Base-by-base conservation (phyloP, 2,329 filamentous ascomycete species). In the Fusarium sp. region DNA sequence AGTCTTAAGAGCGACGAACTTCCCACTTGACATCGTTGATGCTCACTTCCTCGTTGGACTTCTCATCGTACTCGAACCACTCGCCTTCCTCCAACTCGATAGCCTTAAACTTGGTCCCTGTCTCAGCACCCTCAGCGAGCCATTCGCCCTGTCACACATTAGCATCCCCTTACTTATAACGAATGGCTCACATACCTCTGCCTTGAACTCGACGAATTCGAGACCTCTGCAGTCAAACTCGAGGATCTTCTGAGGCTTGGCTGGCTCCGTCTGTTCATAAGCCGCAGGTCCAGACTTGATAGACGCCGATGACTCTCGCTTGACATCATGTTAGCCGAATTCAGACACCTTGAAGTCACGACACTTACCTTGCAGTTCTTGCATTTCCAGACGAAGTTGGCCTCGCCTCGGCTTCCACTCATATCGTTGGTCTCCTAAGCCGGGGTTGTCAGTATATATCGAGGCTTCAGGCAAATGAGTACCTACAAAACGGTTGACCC, bases 351-450 rank as follows among this genome's bases (percentile, higher is more conserved):
- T 19, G 24, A 22, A 2, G 7, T 8, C 7, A 30, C 2, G 7
- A 6, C 11, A 13, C 14, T 30, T 71, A 96, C 94, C 88, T 96
- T 96, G 89, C 96, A 99, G 77, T 96, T 95, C 81, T 96, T 97
- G 86, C 96, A 99, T 79, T 90, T 94, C 95, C 96, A 99, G n/a
- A 99, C 96, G 80, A 99, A 99, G 80, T 98, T 98, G 64, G 96
- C 96, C 80, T 98, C 94, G 69, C 96, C 96, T 75, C 93, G 88
- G 79, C 94, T 97, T 35, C 94, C 94, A 68, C 93, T 96, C 79
- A 97, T 89, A 69, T 97, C 94, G 76, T 96, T 94, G 75, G 84
- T 86, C 77, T 98, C 95, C 93, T 97, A 66, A 5, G 52, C n/a
- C 3, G 6, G 39, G 17, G 32, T 8, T 19, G 45, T 75, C 51